Evolutionary conservation across 2,329 filamentous ascomycete species (phyloP).

Genomic region (Escovopsis sp.): DNA sequence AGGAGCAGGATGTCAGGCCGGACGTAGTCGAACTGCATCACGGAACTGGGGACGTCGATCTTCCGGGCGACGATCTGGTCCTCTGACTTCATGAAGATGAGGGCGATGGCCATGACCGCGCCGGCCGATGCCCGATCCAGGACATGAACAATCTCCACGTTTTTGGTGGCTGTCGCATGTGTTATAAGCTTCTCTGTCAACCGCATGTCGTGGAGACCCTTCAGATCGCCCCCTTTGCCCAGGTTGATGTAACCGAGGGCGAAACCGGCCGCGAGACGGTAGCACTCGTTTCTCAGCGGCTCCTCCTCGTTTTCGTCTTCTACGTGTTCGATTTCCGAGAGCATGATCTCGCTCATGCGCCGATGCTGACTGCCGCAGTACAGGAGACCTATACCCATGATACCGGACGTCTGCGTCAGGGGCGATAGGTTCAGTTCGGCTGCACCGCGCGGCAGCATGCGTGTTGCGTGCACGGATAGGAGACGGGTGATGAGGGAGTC

Average conservation of each 20-base stretch:
- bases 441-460: slow-evolving; percentile 82
- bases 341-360: slow-evolving; percentile 97
- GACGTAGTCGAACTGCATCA: slow-evolving; percentile 88
- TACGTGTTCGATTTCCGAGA: slow-evolving; percentile 86
- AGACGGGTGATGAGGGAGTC: slow-evolving; percentile 87
- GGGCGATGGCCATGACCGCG: slow-evolving; percentile 76
- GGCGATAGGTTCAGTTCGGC: slow-evolving; percentile 90
- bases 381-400: slow-evolving; percentile 91
- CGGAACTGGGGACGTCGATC: slow-evolving; percentile 81
- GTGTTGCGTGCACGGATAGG: slow-evolving; percentile 87
- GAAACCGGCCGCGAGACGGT: slow-evolving; percentile 85
- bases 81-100: slow-evolving; percentile 96
- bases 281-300: slow-evolving; percentile 82
- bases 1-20: slow-evolving; percentile 85
- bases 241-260: slow-evolving; percentile 90
- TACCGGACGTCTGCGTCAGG: slow-evolving; percentile 84
- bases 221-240: slow-evolving; percentile 75
- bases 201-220: slow-evolving; percentile 84
- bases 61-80: slow-evolving; percentile 77
- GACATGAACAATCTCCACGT: slow-evolving; percentile 82
- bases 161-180: slow-evolving; percentile 77
- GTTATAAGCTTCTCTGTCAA: slow-evolving; percentile 77
- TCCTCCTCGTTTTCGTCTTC: slow-evolving; percentile 73
- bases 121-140: slow-evolving; percentile 85
- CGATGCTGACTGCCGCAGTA: slow-evolving; percentile 95